Percentiles rank a stretch among this genome's conserved stretches.
These are phyloP conservation scores for Penicillium waksmanii DNA, from an alignment of 495 filamentous ascomycete genomes.

Conservation along the genomic window DNA sequence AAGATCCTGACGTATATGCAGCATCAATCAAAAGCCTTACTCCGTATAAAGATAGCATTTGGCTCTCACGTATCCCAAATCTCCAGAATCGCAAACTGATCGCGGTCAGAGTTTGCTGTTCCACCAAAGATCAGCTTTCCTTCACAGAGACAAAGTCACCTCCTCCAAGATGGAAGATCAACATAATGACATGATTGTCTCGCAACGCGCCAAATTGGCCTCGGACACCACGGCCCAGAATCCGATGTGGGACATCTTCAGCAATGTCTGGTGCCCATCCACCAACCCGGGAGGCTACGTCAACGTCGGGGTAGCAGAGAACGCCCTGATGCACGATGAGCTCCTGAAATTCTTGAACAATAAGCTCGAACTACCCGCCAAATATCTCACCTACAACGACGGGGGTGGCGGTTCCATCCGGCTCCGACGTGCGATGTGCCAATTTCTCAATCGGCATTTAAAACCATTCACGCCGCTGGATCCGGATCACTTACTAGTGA, in stretches of 20 bases:
- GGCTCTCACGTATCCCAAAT: too few relatives aligned
- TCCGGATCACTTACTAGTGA: conserved; percentile 44
- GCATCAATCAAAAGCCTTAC: not conserved
- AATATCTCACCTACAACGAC: conserved; percentile 50
- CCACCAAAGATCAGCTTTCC: too few relatives aligned
- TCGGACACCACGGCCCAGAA: conserved; percentile 14
- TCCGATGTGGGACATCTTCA: conserved; percentile 33
- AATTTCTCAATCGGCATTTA: conserved; percentile 49
- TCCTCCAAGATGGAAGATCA: not conserved
- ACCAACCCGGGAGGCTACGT: conserved; percentile 41
- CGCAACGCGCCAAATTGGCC: conserved; percentile 26
- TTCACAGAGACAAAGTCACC: too few relatives aligned
- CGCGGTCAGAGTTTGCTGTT: too few relatives aligned
- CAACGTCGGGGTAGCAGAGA: conserved; percentile 47
- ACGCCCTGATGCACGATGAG: conserved; percentile 42
- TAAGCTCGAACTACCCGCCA: conserved; percentile 33
- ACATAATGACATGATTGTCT: conserved; percentile 10
- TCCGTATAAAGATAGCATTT: not conserved
- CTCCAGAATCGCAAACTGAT: too few relatives aligned
- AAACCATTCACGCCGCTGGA: conserved; percentile 40
- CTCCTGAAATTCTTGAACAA: conserved; percentile 36
- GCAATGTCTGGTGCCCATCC: conserved; percentile 26
- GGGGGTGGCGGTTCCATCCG: conserved; percentile 36
- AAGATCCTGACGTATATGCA: not conserved
- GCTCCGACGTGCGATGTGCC: conserved; percentile 46